Base-by-base conservation (phyloP, 768 basidiomycete genomes). In the Mycena haematopus region DNA sequence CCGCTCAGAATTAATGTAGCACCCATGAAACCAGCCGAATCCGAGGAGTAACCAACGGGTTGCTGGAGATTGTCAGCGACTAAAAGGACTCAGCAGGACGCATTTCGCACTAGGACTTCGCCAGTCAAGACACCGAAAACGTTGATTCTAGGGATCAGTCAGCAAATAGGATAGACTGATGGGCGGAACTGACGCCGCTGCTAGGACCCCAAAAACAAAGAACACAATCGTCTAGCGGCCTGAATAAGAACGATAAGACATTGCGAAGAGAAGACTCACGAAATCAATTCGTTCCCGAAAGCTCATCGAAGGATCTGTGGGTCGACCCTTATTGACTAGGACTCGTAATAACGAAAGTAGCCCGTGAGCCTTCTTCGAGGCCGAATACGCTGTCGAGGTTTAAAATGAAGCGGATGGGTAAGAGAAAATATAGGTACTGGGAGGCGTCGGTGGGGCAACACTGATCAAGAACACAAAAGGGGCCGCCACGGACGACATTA, bases 231-330 rank as follows among this genome's bases (percentile, higher is more conserved):
- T 27, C 62, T 67, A 51, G 27, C n/a, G 0, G 31, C 17, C 3
- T 8, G 8, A 10, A 21, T 57, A 4, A 62, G 42, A 50, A 21
- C 1, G 36, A 2, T 4, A 25, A 29, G 11, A 44, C 22, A n/a
- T 7, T 1, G 14, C 0, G 31, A 14, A 44, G 22, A 56, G 14
- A 8, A 13, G 21, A 27, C 66, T 22, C 14, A 67, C 73, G 63
- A 93, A 93, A 68, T 95, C 93, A 11, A 88, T 33, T 36, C 91
- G 83, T 77, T 94, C 89, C 17, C 82, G 83, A 0, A 66, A 52
- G 5, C 85, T 77, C 90, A 95, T 93, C 56, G 79, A 75, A 1
- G 81, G 78, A 15, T 84, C 83, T 19, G 73, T 70, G 6, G 77
- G 56, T 10, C 76, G 75, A 10, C 75, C 55, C 66, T 73, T 63